These are phyloP conservation scores for Rutstroemia sp. DNA, from an alignment of 2,329 filamentous ascomycete genomes.

Conservation along the genomic window DNA sequence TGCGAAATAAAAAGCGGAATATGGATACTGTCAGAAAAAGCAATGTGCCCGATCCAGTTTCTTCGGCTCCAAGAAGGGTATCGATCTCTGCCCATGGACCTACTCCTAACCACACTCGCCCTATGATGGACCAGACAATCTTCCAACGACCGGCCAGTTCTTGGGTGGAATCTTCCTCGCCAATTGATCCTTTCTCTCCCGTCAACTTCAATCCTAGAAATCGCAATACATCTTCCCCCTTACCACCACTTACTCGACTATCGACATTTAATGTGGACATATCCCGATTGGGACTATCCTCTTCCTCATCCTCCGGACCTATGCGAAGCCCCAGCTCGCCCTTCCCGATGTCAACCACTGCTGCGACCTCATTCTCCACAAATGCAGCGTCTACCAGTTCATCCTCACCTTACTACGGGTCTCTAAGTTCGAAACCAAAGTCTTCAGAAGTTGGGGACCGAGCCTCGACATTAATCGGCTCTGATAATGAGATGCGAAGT, in stretches of 20 bases:
- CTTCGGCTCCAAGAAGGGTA: conserved; percentile 23
- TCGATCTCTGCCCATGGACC: conserved; percentile 22
- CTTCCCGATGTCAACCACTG: conserved; percentile 24
- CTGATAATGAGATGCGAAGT: conserved; percentile 59
- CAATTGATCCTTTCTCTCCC: conserved; percentile 20
- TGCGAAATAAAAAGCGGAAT: conserved; percentile 47
- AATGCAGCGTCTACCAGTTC: conserved; percentile 35
- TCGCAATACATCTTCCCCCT: conserved; percentile 46
- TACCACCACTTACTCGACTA: conserved; percentile 45
- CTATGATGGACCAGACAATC: conserved; percentile 21
- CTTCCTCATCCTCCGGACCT: conserved; percentile 30
- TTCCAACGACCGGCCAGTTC: conserved; percentile 17
- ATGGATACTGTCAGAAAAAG: conserved; percentile 39
- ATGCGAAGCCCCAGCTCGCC: conserved; percentile 23
- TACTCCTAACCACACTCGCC: conserved; percentile 12
- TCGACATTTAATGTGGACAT: conserved; percentile 49
- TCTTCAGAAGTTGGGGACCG: conserved; percentile 29
- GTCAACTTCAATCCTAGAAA: conserved; percentile 18
- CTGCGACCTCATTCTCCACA: conserved; percentile 34
- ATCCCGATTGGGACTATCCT: conserved; percentile 38
- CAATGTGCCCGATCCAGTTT: conserved; percentile 46
- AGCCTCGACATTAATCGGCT: conserved; percentile 59
- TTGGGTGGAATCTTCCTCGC: conserved; percentile 14
- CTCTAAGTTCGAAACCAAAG: conserved; percentile 17
- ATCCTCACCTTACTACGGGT: conserved; percentile 16